Evolutionary conservation across 2,329 filamentous ascomycete species (phyloP).

Genomic region (Anthostomella pinea): DNA sequence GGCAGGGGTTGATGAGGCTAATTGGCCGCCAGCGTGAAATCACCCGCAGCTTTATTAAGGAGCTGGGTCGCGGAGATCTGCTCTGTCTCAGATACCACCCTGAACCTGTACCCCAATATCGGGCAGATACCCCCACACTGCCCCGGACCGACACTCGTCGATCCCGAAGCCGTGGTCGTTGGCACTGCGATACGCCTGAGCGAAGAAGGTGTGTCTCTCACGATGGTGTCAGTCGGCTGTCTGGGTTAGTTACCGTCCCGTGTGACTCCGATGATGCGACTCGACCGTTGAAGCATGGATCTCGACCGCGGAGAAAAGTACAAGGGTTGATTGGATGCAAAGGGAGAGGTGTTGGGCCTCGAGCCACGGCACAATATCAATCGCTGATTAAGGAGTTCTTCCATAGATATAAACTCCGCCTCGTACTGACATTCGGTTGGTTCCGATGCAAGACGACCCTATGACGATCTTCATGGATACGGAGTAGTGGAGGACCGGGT

Average conservation of each 20-base stretch:
- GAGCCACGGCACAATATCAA: constrained; percentile 19
- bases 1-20: constrained; percentile 27
- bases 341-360: too few species aligned
- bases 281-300: too few species aligned
- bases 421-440: constrained; percentile 13
- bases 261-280: too few species aligned
- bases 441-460: constrained; percentile 12
- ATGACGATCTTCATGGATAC: constrained; percentile 14
- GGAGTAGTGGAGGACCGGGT: constrained; percentile 17
- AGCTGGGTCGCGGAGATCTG: constrained; percentile 8
- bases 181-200: background rate
- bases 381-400: constrained; percentile 22
- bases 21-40: constrained; percentile 18
- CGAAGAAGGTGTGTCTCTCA: too few species aligned
- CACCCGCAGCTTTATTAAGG: constrained; percentile 18
- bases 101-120: constrained; percentile 1
- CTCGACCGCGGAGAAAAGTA: too few species aligned
- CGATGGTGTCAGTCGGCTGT: too few species aligned
- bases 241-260: too few species aligned
- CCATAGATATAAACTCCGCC: constrained; percentile 13
- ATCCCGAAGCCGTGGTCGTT: constrained; percentile 1
- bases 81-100: constrained; percentile 1
- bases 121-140: background rate
- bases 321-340: too few species aligned
- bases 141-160: constrained; percentile 1